phyloP scores from a whole-genome alignment of 2,329 filamentous ascomycete species.

The Trichoderma atroviride region DNA sequence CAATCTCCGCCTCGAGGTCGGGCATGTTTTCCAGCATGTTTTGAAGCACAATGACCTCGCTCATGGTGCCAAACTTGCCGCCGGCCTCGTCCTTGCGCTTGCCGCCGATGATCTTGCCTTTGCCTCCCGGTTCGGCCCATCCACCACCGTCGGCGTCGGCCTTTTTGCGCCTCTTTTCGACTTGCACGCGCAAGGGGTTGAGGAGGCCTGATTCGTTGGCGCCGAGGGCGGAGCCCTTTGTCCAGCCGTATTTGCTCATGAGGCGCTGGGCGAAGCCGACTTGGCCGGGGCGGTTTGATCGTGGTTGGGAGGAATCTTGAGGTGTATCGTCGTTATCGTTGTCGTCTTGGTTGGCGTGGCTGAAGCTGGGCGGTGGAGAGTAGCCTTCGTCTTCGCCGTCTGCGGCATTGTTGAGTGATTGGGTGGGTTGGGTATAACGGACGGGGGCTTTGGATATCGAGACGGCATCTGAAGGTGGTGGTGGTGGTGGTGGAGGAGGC shows the following conservation, averaged over 20 bases:
- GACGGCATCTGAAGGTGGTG: constrained; percentile 45
- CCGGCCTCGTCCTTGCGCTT: constrained; percentile 53
- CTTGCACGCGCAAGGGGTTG: constrained; percentile 78
- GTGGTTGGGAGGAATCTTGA: constrained; percentile 45
- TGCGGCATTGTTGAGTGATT: constrained; percentile 31
- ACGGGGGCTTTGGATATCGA: constrained; percentile 79
- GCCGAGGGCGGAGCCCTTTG: constrained; percentile 83
- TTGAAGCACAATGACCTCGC: constrained; percentile 77
- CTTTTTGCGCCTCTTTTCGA: constrained; percentile 83
- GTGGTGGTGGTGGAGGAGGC: constrained; percentile 35
- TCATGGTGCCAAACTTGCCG: constrained; percentile 70
- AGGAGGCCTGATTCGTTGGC: constrained; percentile 81
- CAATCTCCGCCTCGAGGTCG: constrained; percentile 76
- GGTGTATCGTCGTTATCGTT: constrained; percentile 41
- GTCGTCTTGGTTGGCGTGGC: constrained; percentile 45
- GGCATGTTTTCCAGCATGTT: constrained; percentile 85
- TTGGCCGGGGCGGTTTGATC: constrained; percentile 74
- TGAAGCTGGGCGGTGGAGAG: constrained; percentile 51
- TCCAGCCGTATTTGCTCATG: constrained; percentile 94
- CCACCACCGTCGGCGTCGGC: constrained; percentile 79
- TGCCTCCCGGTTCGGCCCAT: constrained; percentile 68
- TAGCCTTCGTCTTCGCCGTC: constrained; percentile 47
- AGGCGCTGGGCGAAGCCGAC: constrained; percentile 83
- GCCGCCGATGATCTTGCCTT: constrained; percentile 81
- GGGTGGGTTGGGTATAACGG: constrained; percentile 58